These are phyloP conservation scores for Hygrophorus pudorinus DNA, from an alignment of 768 basidiomycete species.

Conservation along the genomic window DNA sequence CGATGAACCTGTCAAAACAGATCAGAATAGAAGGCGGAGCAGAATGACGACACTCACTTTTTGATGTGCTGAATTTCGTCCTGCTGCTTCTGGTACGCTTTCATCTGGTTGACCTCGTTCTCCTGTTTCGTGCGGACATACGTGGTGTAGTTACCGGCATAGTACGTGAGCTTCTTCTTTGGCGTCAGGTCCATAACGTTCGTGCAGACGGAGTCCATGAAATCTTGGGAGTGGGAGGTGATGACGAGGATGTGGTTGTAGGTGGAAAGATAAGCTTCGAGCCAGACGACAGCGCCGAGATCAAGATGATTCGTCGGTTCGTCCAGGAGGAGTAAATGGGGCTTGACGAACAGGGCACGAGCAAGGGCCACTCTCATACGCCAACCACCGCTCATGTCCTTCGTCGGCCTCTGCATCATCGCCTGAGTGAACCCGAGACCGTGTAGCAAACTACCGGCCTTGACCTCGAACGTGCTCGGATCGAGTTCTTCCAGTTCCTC, in stretches of 20 bases:
- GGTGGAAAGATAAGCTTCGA: conserved; percentile 94
- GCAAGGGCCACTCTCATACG: conserved; percentile 98
- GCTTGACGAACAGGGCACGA: conserved; percentile 91
- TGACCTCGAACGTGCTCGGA: conserved; percentile 89
- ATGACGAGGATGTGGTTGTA: conserved; percentile 99
- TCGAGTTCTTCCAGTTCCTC: conserved; percentile 98
- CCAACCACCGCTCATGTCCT: conserved; percentile 99
- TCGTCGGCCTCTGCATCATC: conserved; percentile 97
- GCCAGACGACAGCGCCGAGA: conserved; percentile 96
- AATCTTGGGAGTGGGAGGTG: conserved; percentile 98
- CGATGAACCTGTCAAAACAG: conserved; percentile 65
- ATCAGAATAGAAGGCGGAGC: conserved; percentile 1
- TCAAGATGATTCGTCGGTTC: conserved; percentile 92
- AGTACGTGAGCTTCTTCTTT: conserved; percentile 90
- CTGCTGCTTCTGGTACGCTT: conserved; percentile 97
- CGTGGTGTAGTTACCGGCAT: conserved; percentile 94
- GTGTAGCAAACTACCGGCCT: conserved; percentile 93
- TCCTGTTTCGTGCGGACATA: conserved; percentile 93
- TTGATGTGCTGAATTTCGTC: conserved; percentile 98
- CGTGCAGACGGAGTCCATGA: conserved; percentile 97
- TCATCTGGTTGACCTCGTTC: conserved; percentile 99
- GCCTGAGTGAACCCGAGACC: conserved; percentile 84
- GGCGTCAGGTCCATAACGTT: conserved; percentile 94
- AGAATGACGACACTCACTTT: conserved; percentile 45
- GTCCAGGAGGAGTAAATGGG: conserved; percentile 89